These are phyloP conservation scores for Lichina pygmaea DNA, from an alignment of 495 filamentous ascomycete species.

Conservation along the genomic window DNA sequence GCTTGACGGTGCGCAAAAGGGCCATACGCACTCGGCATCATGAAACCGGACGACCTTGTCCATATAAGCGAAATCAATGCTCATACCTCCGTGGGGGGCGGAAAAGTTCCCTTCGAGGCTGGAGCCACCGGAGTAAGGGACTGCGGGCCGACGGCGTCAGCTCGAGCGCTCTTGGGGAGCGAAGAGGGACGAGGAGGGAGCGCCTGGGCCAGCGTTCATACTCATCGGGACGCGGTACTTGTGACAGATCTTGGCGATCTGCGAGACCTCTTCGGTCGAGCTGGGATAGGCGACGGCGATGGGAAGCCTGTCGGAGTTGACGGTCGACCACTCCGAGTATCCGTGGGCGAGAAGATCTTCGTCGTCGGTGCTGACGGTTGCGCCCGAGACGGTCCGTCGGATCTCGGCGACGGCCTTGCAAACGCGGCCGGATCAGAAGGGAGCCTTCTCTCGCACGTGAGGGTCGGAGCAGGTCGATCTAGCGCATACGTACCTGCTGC, in stretches of 20 bases:
- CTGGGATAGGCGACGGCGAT: slow-evolving; percentile 63
- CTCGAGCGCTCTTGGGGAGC: not conserved
- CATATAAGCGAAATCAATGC: slow-evolving; percentile 75
- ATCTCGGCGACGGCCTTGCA: slow-evolving; percentile 15
- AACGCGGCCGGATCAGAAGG: slow-evolving; percentile 1
- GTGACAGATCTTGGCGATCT: slow-evolving; percentile 56
- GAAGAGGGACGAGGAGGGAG: slow-evolving; percentile 1
- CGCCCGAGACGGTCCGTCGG: slow-evolving; percentile 24
- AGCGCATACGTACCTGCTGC: not conserved
- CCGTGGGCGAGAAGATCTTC: slow-evolving; percentile 62
- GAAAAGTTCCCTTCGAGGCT: slow-evolving; percentile 79
- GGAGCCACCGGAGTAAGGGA: slow-evolving; percentile 65
- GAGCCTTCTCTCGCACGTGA: not conserved
- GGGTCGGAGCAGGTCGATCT: not conserved
- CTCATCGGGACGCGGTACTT: slow-evolving; percentile 62
- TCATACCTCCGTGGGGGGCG: slow-evolving; percentile 60
- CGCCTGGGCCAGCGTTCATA: not conserved
- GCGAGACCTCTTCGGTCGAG: slow-evolving; percentile 52
- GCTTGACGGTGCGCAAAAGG: too few relatives aligned
- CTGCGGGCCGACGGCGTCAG: slow-evolving; percentile 3
- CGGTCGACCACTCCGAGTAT: slow-evolving; percentile 71
- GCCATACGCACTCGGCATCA: slow-evolving; percentile 29
- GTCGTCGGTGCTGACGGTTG: slow-evolving; percentile 56
- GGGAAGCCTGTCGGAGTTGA: slow-evolving; percentile 49
- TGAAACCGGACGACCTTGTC: slow-evolving; percentile 54